These are phyloP conservation scores for Fusarium concolor DNA, from an alignment of 2,329 filamentous ascomycete species.

Conservation along the genomic window DNA sequence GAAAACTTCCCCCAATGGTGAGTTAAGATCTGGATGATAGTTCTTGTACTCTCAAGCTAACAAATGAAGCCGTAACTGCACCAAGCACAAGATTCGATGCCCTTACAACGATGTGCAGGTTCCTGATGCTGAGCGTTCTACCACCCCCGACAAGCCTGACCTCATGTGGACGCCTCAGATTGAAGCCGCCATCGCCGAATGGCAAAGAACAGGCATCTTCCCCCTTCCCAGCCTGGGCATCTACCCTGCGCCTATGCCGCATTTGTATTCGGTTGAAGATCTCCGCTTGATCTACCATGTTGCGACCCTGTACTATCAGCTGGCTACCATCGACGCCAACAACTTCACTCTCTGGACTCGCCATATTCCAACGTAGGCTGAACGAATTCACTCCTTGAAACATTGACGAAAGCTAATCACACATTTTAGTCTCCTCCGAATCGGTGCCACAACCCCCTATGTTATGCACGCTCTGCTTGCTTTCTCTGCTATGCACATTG, in stretches of 20 bases:
- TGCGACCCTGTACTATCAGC: slow-evolving; percentile 84
- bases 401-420: slow-evolving; percentile 26
- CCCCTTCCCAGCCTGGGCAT: slow-evolving; percentile 86
- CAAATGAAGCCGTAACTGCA: slow-evolving; percentile 87
- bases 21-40: slow-evolving; percentile 44
- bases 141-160: slow-evolving; percentile 71
- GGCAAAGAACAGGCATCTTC: slow-evolving; percentile 86
- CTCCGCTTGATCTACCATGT: slow-evolving; percentile 92
- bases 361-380: slow-evolving; percentile 87
- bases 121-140: slow-evolving; percentile 69
- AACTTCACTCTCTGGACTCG: slow-evolving; percentile 93
- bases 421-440: slow-evolving; percentile 65
- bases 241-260: slow-evolving; percentile 78
- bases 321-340: slow-evolving; percentile 80
- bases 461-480: slow-evolving; percentile 95
- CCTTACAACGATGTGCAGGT: slow-evolving; percentile 92
- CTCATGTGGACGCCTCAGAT: slow-evolving; percentile 90
- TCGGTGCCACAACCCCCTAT: slow-evolving; percentile 84
- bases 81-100: slow-evolving; percentile 98
- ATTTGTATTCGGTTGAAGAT: slow-evolving; percentile 79
- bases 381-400: not conserved
- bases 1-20: slow-evolving; percentile 98
- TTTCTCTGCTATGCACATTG: slow-evolving; percentile 94
- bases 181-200: slow-evolving; percentile 82
- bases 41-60: slow-evolving; percentile 10